Percentiles rank a stretch among this genome's conserved stretches.
phyloP scores from a whole-genome alignment of 129 eudicot genomes.

The Oenanthe sinensis region DNA sequence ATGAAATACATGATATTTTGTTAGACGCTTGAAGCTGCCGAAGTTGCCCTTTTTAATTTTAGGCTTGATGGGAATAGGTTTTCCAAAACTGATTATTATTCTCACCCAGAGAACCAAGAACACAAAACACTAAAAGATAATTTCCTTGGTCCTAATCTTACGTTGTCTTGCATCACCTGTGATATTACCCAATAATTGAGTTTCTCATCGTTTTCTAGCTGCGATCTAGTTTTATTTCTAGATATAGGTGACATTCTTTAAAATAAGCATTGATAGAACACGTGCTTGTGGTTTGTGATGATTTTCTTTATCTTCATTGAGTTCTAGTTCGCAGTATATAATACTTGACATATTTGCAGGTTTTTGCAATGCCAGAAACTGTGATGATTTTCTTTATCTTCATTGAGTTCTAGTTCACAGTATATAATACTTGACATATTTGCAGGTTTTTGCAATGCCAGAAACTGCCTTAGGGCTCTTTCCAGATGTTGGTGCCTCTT shows the following conservation, averaged over 20 bases:
- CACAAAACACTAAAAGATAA: not conserved
- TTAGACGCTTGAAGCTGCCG: not conserved
- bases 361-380: conserved; percentile 98
- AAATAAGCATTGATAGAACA: not conserved
- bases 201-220: not conserved
- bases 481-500: conserved; percentile 96
- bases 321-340: not conserved
- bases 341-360: conserved; percentile 30
- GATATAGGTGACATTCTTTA: not conserved
- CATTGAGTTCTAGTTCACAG: not conserved
- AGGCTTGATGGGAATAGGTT: too few relatives aligned
- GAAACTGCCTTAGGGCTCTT: conserved; percentile 91
- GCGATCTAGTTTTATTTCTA: not conserved
- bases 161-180: not conserved
- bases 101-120: not conserved
- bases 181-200: not conserved
- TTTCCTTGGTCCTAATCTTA: not conserved
- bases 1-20: not conserved
- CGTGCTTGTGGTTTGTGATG: not conserved
- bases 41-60: not conserved
- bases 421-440: not conserved
- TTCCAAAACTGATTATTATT: too few relatives aligned
- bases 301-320: not conserved
- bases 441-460: conserved; percentile 96
- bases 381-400: conserved; percentile 14